Base-by-base conservation (phyloP, 192 early-diverging fungal species). In the Entomortierella beljakovae region DNA sequence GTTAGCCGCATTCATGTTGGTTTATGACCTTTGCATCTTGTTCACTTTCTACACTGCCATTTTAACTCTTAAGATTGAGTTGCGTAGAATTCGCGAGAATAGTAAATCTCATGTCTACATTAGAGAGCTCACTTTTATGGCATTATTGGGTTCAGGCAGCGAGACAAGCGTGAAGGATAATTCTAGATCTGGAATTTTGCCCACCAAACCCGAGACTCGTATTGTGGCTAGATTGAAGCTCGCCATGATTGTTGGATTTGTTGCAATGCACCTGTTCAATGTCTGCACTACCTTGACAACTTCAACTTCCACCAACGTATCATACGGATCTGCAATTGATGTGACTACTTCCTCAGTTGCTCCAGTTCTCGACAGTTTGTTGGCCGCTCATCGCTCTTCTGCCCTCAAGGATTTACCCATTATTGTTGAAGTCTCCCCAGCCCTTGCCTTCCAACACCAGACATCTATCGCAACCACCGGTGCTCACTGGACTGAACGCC, bases 21-120 rank as follows among this genome's bases (percentile, higher is more conserved):
- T 91, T 61, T 95, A 94, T 64, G 96, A 98, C 80, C 87, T 89
- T 61, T 57, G 91, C 48, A 87, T 94, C 42, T 80, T 98, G 80
- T 95, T 96, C 43, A 94, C 94, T 13, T 88, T 96, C 76, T 98
- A 94, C 65, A 84, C 92, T 43, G 90, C 95, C 18, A 88, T 96
- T 37, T 81, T 98, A 69, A 91, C 95, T 49, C 85, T 97, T 16
- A 97, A 97, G 81, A 84, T 97, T 22, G 96, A 98, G 80, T 73
- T 92, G 64, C 86, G 84, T 66, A 76, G 54, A 53, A 70, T 67
- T 23, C 75, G 75, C 18, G 75, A 79, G 62, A 79, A 46, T 57
- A 79, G 75, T 35, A 77, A 70, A 56, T 66, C 70, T 40, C 70
- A 71, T 6, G 42, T 50, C 48, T 58, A 61, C 37, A 60, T 71